Evolutionary conservation across 257 asterid species (phyloP).

Genomic region (Perilla frutescens): DNA sequence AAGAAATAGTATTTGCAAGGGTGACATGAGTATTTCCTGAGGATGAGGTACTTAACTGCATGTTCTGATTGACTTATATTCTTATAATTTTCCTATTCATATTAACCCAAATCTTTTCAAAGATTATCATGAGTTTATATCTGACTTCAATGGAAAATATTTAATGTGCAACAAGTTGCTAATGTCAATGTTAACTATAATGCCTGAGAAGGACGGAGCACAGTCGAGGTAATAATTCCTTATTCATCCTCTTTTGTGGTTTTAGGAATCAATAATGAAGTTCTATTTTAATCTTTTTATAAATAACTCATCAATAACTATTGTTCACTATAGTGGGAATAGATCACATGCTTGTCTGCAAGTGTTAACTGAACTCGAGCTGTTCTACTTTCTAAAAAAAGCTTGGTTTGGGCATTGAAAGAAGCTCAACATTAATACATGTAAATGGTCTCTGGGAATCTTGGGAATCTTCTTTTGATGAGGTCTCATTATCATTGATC

Average conservation of each 20-base stretch:
- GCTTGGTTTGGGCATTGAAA: neutral
- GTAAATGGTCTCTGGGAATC: slow-evolving; percentile 8
- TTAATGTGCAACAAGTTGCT: slow-evolving; percentile 73
- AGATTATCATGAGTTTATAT: slow-evolving; percentile 8
- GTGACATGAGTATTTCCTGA: slow-evolving; percentile 89
- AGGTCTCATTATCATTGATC: slow-evolving; percentile 3
- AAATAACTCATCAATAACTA: too few relatives aligned
- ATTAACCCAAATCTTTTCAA: slow-evolving; percentile 9
- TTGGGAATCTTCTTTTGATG: neutral
- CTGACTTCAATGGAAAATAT: slow-evolving; percentile 13
- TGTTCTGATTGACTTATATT: neutral
- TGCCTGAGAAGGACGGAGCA: slow-evolving; percentile 87
- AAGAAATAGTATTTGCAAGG: slow-evolving; percentile 87
- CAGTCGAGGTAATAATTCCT: slow-evolving; percentile 61
- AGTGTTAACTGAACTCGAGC: slow-evolving; percentile 11
- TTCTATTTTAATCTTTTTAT: too few relatives aligned
- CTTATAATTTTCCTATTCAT: neutral
- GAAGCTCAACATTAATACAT: slow-evolving; percentile 5
- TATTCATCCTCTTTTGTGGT: slow-evolving; percentile 18
- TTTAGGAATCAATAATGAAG: neutral
- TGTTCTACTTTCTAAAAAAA: slow-evolving; percentile 1
- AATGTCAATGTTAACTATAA: slow-evolving; percentile 69
- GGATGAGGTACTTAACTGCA: slow-evolving; percentile 62
- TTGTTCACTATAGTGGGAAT: neutral
- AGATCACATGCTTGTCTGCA: neutral